Base-by-base conservation (phyloP, 1,284 basidiomycete species). In the Irpex sp. region DNA sequence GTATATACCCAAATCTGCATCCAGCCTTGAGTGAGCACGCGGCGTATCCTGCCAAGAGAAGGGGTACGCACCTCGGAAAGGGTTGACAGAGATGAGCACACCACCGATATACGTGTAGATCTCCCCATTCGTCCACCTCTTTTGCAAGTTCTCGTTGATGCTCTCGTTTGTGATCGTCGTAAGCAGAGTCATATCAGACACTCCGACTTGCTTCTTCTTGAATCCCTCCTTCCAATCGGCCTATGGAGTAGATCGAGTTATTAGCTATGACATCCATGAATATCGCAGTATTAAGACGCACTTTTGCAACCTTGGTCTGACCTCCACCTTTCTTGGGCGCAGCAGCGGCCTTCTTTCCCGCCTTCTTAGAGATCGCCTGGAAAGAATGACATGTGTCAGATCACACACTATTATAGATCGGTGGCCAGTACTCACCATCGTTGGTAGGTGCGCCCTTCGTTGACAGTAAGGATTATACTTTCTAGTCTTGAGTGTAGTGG, bases 71-170 rank as follows among this genome's bases (percentile, higher is more conserved):
- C 95, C 94, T 86, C 87, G 83, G 80, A 99, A 99, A 0, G 97
- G 97, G 77, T 99, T 99, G 69, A 99, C 97, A 31, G 97, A 99
- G 73, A 99, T 97, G 67, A 99, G 79, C 53, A 99, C 97, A 70
- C 93, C 85, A 46, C 97, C 97, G 75, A 99, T 99, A 77, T 99
- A 99, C 5, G 97, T 99, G 76, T 99, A 99, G 71, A 99, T 99
- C 79, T 99, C 97, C 61, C 83, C 92, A 71, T 92, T 96, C 66
- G 88, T 89, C 88, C 97, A 99, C 63, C 97, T 86, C 76, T 97
- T 95, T 82, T 97, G 90, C 68, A 99, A 84, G 76, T 99, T 99
- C 61, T 98, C 95, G 76, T 98, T 99, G 84, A 99, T 90, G 69
- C 91, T 91, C 72, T 99, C 97, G 77, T 99, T 98, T 75, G 94